A percentile compares a stretch with the other conserved stretches of the same genome.
These are phyloP conservation scores for Colletotrichum ledebouriae DNA, from an alignment of 2,329 filamentous ascomycete genomes.

Conservation along the genomic window DNA sequence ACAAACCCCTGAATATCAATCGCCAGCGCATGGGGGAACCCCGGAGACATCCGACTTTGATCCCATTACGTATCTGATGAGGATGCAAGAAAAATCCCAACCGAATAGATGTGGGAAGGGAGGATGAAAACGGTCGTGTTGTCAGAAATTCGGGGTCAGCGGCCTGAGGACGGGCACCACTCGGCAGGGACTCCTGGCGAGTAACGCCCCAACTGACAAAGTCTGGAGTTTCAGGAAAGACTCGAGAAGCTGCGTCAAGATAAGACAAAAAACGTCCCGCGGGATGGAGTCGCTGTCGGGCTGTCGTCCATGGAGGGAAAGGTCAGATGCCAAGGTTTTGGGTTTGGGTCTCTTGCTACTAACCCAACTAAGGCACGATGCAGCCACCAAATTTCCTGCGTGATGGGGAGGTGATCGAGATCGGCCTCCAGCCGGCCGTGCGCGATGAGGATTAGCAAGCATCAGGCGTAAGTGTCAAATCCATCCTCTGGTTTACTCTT, in stretches of 20 bases:
- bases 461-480: conserved; percentile 6
- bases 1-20: not conserved
- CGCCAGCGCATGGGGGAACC: not conserved
- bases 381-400: conserved; percentile 22
- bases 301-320: conserved; percentile 13
- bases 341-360: conserved; percentile 12
- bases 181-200: conserved; percentile 15
- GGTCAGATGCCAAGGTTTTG: conserved; percentile 39
- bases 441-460: not conserved
- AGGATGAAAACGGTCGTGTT: not conserved
- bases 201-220: conserved; percentile 26
- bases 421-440: conserved; percentile 14
- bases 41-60: not conserved
- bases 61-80: conserved; percentile 5
- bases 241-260: conserved; percentile 12
- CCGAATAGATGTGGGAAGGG: not conserved
- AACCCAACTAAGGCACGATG: conserved; percentile 16
- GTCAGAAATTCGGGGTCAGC: conserved; percentile 25
- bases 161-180: conserved; percentile 12
- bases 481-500: not conserved
- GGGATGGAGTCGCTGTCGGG: not conserved
- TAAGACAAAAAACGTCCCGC: conserved; percentile 19
- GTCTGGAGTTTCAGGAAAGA: conserved; percentile 34
- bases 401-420: conserved; percentile 28
- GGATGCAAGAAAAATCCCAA: not conserved